These are phyloP conservation scores for Fusarium ramigenum DNA, from an alignment of 2,329 filamentous ascomycete genomes.

Conservation along the genomic window DNA sequence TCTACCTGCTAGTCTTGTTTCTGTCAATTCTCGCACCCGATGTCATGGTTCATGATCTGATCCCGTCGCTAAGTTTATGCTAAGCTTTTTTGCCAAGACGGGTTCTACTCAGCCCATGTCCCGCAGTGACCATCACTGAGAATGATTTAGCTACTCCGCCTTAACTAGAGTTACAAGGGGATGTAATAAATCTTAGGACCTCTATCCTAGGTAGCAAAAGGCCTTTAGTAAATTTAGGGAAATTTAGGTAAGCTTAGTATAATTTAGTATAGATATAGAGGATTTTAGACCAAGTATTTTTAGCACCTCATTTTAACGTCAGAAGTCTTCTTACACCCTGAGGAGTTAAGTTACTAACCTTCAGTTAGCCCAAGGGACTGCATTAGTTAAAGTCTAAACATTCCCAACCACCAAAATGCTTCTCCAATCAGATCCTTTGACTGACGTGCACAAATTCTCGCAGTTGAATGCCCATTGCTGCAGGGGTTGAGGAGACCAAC, in stretches of 20 bases:
- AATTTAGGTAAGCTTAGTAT: too few species aligned
- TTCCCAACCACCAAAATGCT: fast-evolving
- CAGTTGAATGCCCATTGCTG: neutral
- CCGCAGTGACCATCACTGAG: neutral
- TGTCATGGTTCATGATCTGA: neutral
- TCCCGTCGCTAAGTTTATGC: neutral
- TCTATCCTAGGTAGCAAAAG: too few species aligned
- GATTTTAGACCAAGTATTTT: too few species aligned
- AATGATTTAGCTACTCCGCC: neutral
- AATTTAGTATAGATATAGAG: too few species aligned
- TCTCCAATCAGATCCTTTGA: neutral
- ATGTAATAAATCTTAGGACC: too few species aligned
- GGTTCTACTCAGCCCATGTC: neutral
- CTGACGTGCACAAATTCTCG: neutral
- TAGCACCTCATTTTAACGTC: too few species aligned
- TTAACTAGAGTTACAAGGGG: neutral
- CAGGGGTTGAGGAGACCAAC: fast-evolving
- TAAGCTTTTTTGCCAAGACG: neutral
- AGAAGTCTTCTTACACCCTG: too few species aligned
- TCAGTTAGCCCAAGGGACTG: neutral
- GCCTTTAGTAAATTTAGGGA: too few species aligned
- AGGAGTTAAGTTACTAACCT: neutral
- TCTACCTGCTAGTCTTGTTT: too few species aligned
- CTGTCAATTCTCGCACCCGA: neutral
- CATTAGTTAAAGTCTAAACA: neutral